Evolutionary conservation across 495 filamentous ascomycete species (phyloP).

Genomic region (Paragyromitra xinjiangensis): DNA sequence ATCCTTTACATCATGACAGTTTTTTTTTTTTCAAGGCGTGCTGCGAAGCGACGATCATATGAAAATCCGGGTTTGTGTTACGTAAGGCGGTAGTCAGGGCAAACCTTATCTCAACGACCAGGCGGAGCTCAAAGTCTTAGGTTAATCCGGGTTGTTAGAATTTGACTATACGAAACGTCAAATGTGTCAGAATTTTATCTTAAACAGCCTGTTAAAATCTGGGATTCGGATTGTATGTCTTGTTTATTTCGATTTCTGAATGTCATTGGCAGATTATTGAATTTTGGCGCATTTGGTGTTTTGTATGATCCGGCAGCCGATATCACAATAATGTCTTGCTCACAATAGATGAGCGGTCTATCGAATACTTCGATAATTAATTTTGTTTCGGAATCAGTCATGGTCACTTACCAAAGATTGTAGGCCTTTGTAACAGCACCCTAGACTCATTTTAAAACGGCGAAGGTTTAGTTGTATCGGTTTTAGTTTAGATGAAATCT

Average conservation of each 20-base stretch:
- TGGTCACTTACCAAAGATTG: not conserved
- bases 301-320: not conserved
- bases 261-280: not conserved
- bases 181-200: slow-evolving; percentile 1
- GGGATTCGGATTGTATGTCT: too few relatives aligned
- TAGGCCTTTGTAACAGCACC: slow-evolving; percentile 1
- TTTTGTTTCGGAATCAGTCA: not conserved
- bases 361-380: not conserved
- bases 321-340: not conserved
- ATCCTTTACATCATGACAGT: not conserved
- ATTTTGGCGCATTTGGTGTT: not conserved
- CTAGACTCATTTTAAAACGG: not conserved
- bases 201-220: not conserved
- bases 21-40: not conserved
- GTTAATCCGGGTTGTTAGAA: not conserved
- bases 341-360: not conserved
- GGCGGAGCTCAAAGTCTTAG: not conserved
- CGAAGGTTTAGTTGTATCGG: not conserved
- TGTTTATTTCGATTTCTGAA: not conserved
- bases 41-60: slow-evolving; percentile 12
- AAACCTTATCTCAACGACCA: slow-evolving; percentile 38
- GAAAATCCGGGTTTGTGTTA: slow-evolving; percentile 21
- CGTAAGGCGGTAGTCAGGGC: slow-evolving; percentile 4
- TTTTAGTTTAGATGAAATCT: not conserved
- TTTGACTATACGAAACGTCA: not conserved